Evolutionary conservation across 345 rosid species (phyloP).

Genomic region (Linum tenue): DNA sequence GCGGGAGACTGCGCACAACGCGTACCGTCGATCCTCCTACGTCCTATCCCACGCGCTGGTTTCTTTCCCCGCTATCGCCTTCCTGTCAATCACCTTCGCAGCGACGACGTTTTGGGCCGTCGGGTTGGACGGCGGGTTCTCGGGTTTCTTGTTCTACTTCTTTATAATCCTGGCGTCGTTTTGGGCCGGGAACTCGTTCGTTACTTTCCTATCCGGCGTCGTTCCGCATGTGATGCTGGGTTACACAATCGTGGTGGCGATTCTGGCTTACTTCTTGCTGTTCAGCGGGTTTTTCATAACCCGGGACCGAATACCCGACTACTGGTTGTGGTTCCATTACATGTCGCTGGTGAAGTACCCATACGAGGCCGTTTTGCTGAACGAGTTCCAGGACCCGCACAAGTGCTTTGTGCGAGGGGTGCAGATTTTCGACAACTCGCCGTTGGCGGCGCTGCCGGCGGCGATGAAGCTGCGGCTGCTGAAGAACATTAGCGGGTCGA

Average conservation of each 20-base stretch:
- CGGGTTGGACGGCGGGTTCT: slow-evolving; percentile 76
- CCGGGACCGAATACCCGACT: slow-evolving; percentile 68
- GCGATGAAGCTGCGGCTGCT: slow-evolving; percentile 46
- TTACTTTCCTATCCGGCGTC: slow-evolving; percentile 79
- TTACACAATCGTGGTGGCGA: slow-evolving; percentile 80
- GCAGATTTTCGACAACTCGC: slow-evolving; percentile 82
- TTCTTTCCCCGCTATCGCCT: slow-evolving; percentile 43
- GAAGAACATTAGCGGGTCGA: slow-evolving; percentile 34
- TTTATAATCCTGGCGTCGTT: slow-evolving; percentile 68
- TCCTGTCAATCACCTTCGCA: slow-evolving; percentile 63
- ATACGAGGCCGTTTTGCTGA: slow-evolving; percentile 69
- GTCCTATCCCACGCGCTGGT: slow-evolving; percentile 65
- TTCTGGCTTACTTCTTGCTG: slow-evolving; percentile 80
- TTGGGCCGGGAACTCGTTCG: slow-evolving; percentile 94
- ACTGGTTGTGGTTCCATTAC: slow-evolving; percentile 99
- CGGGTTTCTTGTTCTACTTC: slow-evolving; percentile 64
- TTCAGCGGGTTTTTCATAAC: slow-evolving; percentile 93
- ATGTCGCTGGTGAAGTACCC: slow-evolving; percentile 86
- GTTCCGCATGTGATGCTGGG: slow-evolving; percentile 96
- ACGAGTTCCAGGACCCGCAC: slow-evolving; percentile 56
- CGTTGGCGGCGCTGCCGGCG: slow-evolving; percentile 43
- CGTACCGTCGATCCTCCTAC: slow-evolving; percentile 83
- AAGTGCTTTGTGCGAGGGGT: slow-evolving; percentile 72
- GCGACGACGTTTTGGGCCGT: slow-evolving; percentile 78
- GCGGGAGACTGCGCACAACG: slow-evolving; percentile 89